Evolutionary conservation across 1,284 basidiomycete species (phyloP).

Genomic region (Phenoliferia sp.): DNA sequence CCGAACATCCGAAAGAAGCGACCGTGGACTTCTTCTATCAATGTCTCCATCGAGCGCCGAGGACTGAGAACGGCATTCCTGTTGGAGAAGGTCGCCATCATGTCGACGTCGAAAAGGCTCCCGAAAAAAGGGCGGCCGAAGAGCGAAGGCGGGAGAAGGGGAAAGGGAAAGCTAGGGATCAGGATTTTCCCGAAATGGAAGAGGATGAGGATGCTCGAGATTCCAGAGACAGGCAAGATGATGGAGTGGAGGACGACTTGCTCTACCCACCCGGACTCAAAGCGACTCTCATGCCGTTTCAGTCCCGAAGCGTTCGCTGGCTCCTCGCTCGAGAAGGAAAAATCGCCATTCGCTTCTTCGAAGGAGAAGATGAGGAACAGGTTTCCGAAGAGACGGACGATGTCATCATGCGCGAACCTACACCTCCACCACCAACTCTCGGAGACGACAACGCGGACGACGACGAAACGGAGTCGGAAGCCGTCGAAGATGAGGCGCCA

Average conservation of each 20-base stretch:
- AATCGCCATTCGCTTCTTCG: neutral
- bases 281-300: conserved; percentile 33
- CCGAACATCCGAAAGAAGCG: neutral
- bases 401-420: neutral
- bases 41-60: conserved; percentile 15
- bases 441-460: conserved; percentile 5
- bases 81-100: neutral
- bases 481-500: conserved; percentile 11
- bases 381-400: too few relatives aligned
- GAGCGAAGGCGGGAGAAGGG: conserved; percentile 19
- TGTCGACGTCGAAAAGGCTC: conserved; percentile 1
- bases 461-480: neutral
- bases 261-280: conserved; percentile 16
- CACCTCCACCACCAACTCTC: neutral
- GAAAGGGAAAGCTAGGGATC: conserved; percentile 17
- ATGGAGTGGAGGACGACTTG: conserved; percentile 19
- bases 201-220: neutral
- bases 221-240: neutral
- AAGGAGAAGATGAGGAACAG: conserved; percentile 2
- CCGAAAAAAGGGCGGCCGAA: conserved; percentile 4
- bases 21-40: conserved; percentile 26
- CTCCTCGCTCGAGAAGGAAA: conserved; percentile 34
- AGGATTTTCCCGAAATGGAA: neutral
- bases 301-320: conserved; percentile 32
- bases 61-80: conserved; percentile 11